Conservation (phyloP, 140 eudicot genomes). For the Erigeron philadelphicus region DNA sequence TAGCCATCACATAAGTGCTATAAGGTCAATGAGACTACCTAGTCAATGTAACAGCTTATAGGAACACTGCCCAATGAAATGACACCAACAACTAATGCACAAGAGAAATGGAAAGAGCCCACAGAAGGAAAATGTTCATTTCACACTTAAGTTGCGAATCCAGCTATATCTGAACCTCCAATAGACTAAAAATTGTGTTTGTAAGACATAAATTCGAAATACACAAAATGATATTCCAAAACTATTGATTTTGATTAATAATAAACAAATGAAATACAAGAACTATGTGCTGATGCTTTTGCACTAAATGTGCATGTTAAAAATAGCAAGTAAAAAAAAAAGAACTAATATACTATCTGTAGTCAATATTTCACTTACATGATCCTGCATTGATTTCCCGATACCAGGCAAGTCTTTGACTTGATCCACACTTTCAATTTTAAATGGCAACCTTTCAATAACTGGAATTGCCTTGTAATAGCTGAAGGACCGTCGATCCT, state of each 20-base stretch:
- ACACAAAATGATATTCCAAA: neutral
- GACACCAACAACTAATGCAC: too few relatives aligned
- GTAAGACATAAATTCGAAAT: too few relatives aligned
- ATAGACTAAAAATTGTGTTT: too few relatives aligned
- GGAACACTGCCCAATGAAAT: too few relatives aligned
- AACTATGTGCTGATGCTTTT: neutral
- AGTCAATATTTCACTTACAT: slow-evolving; percentile 46
- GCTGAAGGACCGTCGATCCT: slow-evolving; percentile 89
- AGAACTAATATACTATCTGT: neutral
- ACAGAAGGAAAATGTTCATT: too few relatives aligned
- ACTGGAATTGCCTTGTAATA: slow-evolving; percentile 91
- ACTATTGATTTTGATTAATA: neutral
- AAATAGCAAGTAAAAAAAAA: slow-evolving; percentile 17
- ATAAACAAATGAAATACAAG: slow-evolving; percentile 1
- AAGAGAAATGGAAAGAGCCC: too few relatives aligned
- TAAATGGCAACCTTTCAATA: slow-evolving; percentile 86
- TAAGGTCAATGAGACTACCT: too few relatives aligned
- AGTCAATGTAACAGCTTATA: too few relatives aligned
- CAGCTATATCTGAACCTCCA: too few relatives aligned
- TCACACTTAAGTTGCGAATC: too few relatives aligned
- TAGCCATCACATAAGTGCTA: too few relatives aligned
- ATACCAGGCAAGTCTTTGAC: slow-evolving; percentile 79
- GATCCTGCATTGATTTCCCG: slow-evolving; percentile 94
- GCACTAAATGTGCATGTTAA: neutral
- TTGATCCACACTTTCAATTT: slow-evolving; percentile 75